Percentiles rank a stretch among this genome's conserved stretches.
Evolutionary conservation across 495 filamentous ascomycete species (phyloP).

Genomic region (Cenococcum geophilum): DNA sequence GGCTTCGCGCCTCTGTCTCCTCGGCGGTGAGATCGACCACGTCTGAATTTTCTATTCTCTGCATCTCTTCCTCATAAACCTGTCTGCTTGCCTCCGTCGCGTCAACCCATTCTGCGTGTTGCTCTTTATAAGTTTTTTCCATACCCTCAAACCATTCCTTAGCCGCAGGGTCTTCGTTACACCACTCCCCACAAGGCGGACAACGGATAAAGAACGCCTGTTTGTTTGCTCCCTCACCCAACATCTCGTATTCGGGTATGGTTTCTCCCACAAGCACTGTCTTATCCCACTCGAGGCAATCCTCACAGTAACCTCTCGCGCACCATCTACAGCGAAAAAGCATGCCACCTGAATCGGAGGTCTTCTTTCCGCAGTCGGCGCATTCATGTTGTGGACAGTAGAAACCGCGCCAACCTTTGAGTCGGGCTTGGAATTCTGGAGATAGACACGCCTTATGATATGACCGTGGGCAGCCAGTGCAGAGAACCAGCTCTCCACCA

Average conservation of each 20-base stretch:
- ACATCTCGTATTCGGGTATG: conserved; percentile 46
- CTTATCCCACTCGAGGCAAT: conserved; percentile 54
- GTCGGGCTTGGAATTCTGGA: conserved; percentile 36
- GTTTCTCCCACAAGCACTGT: conserved; percentile 49
- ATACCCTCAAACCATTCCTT: conserved; percentile 15
- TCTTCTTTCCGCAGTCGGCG: conserved; percentile 49
- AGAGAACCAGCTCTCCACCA: conserved; percentile 44
- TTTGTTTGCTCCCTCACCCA: conserved; percentile 41
- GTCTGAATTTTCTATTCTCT: neutral
- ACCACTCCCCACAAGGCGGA: conserved; percentile 7
- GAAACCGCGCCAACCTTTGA: conserved; percentile 40
- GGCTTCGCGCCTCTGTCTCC: neutral
- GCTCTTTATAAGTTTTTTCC: conserved; percentile 11
- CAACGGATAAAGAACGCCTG: conserved; percentile 52
- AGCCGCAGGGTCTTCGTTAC: conserved; percentile 3
- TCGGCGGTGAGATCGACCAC: neutral
- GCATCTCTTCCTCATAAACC: neutral
- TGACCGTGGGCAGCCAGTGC: conserved; percentile 51
- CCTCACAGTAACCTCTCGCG: conserved; percentile 53
- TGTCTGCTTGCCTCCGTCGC: conserved; percentile 6
- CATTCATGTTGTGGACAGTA: conserved; percentile 58
- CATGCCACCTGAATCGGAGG: conserved; percentile 53
- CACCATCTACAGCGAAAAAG: conserved; percentile 56
- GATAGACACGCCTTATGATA: conserved; percentile 53
- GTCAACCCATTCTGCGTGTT: conserved; percentile 11